Percentiles rank a stretch among this genome's conserved stretches.
Conservation (phyloP, 2,329 filamentous ascomycete genomes). For the Eurotiales sp. region DNA sequence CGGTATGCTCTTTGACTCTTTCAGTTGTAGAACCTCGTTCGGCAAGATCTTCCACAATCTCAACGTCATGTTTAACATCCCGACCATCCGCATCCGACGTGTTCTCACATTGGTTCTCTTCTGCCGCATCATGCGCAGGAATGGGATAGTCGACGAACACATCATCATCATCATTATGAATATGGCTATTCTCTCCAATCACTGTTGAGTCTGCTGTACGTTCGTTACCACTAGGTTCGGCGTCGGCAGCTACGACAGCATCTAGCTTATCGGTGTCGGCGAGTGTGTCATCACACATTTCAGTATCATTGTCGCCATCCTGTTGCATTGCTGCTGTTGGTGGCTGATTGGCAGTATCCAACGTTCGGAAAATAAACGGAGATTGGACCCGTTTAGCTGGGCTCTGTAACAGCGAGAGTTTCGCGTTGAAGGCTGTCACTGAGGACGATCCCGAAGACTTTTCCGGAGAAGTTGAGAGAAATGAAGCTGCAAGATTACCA, state of each 20-base stretch:
- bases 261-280: too few species aligned
- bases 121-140: background rate
- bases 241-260: too few species aligned
- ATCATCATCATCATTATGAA: slow-evolving; percentile 12
- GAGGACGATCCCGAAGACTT: too few species aligned
- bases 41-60: background rate
- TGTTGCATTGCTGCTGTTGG: background rate
- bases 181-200: background rate
- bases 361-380: slow-evolving; percentile 30
- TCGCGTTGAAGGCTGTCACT: slow-evolving; percentile 32
- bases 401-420: slow-evolving; percentile 38
- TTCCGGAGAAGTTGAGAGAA: slow-evolving; percentile 30
- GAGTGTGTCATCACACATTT: slow-evolving; percentile 8
- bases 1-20: background rate
- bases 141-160: slow-evolving; percentile 11
- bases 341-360: background rate
- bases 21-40: background rate
- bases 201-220: too few species aligned
- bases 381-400: slow-evolving; percentile 42
- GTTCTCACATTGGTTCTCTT: background rate
- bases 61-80: background rate
- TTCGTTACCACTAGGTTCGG: slow-evolving; percentile 17
- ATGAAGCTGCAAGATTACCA: slow-evolving; percentile 32
- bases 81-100: background rate
- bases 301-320: slow-evolving; percentile 10